Percentiles rank a stretch among this genome's conserved stretches.
These are phyloP conservation scores for Phaseolus lunatus DNA, from an alignment of 306 rosid genomes.

Conservation along the genomic window DNA sequence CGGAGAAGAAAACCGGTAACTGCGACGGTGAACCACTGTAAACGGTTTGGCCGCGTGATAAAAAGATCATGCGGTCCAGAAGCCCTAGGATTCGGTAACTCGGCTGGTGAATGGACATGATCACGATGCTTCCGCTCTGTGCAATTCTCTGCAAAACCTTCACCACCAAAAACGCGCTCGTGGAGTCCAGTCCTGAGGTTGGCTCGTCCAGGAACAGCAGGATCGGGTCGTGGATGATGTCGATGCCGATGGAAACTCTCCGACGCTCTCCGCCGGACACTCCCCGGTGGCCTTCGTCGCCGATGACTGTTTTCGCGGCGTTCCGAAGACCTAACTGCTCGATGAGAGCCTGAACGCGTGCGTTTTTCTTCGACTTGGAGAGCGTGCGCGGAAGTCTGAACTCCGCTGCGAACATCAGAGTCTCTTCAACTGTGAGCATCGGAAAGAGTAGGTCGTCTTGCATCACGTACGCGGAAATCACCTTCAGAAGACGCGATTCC, in stretches of 20 bases:
- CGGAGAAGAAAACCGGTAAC: conserved; percentile 67
- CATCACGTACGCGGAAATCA: conserved; percentile 96
- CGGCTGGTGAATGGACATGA: conserved; percentile 95
- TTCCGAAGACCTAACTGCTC: conserved; percentile 91
- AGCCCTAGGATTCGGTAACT: conserved; percentile 86
- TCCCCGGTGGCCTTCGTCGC: conserved; percentile 95
- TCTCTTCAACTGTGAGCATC: conserved; percentile 95
- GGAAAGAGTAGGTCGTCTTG: conserved; percentile 96
- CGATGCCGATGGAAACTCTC: conserved; percentile 93
- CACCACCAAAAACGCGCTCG: conserved; percentile 96
- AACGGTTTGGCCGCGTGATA: conserved; percentile 87
- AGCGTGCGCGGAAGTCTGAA: conserved; percentile 80
- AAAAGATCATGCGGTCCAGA: conserved; percentile 75
- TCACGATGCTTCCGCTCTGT: conserved; percentile 93
- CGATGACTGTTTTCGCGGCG: conserved; percentile 81
- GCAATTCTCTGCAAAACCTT: conserved; percentile 92
- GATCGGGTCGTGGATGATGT: conserved; percentile 93
- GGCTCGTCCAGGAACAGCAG: conserved; percentile 92
- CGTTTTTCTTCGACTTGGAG: conserved; percentile 79
- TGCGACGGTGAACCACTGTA: conserved; percentile 80
- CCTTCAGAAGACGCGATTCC: conserved; percentile 78
- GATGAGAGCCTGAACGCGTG: conserved; percentile 77
- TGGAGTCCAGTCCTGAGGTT: conserved; percentile 92
- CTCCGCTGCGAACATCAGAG: conserved; percentile 90
- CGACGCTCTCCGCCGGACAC: conserved; percentile 95